Evolutionary conservation across 2,329 filamentous ascomycete species (phyloP), one percentile per base, ranked within the genome.

Genomic region (Tolypocladium inflatum): DNA sequence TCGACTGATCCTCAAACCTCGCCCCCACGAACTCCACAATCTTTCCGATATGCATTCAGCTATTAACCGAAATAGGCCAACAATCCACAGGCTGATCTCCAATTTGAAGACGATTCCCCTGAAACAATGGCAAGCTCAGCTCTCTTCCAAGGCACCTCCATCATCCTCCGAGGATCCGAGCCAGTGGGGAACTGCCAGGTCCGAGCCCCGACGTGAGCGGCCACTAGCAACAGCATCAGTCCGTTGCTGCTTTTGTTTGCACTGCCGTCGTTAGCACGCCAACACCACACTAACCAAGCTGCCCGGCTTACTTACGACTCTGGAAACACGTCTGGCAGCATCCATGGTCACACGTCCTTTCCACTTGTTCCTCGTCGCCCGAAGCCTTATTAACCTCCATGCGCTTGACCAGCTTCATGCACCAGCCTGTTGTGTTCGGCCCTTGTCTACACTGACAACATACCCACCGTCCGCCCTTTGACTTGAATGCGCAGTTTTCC

Each of bases 351-450:
- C 80, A 83, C 2, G 73, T 71, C 33, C 69, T 69, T 57, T 76
- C 70, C 53, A 74, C 66, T 23, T 70, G 65, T 57, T 78, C 75
- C 23, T 68, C 62, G 13, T 66, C 65, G 56, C 65, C 65, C 1
- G 68, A 71, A 13, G 71, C 63, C 8, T 66, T 60, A 58, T 73
- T 74, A 55, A 66, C 67, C 54, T 66, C 58, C 61, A 69, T 63
- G 43, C 67, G 68, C 37, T 62, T 63, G 42, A 66, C 68, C 15
- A 70, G 67, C 61, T 74, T 75, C 11, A 71, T 74, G 65, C 81
- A 84, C 80, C 80, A 83, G 8, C 80, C 81, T 59, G 74, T 71
- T 1, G 68, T 74, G 64, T 84, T 83, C 21, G 79, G 77, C 0
- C 78, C 78, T 43, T 78, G 72, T 3, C 75, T 70, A 63, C 81